phyloP scores from a whole-genome alignment of 2,329 filamentous ascomycete genomes.

The Hymenoscyphus infarciens region DNA sequence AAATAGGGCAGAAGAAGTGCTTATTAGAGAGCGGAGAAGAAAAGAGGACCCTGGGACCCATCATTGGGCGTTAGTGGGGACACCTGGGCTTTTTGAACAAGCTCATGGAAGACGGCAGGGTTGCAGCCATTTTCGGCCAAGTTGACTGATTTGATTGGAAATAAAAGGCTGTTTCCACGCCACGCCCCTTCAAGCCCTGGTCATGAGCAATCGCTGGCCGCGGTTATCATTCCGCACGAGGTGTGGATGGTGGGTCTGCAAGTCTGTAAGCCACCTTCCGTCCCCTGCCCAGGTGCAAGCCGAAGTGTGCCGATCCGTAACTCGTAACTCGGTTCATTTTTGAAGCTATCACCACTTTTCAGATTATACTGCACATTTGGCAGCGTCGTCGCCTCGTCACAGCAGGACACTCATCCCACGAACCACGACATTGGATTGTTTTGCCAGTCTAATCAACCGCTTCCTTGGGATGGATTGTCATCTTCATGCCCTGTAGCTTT shows the following conservation, averaged over 20 bases:
- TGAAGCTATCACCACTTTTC: constrained; percentile 1
- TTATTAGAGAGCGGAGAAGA: background rate
- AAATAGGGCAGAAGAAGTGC: background rate
- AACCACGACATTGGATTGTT: background rate
- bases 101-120: background rate
- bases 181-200: background rate
- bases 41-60: background rate
- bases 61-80: constrained; percentile 1
- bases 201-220: background rate
- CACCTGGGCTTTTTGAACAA: background rate
- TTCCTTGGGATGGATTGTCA: too few relatives aligned
- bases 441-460: background rate
- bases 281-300: constrained; percentile 1
- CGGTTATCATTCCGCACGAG: background rate
- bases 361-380: background rate
- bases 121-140: background rate
- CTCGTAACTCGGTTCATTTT: background rate
- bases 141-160: background rate
- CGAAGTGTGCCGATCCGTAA: background rate
- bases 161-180: background rate
- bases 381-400: background rate
- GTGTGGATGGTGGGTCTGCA: background rate
- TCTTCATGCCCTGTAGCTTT: background rate
- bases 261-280: background rate
- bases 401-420: background rate